Conservation (phyloP, 2,329 filamentous ascomycete species). For the Eutypella sp. region DNA sequence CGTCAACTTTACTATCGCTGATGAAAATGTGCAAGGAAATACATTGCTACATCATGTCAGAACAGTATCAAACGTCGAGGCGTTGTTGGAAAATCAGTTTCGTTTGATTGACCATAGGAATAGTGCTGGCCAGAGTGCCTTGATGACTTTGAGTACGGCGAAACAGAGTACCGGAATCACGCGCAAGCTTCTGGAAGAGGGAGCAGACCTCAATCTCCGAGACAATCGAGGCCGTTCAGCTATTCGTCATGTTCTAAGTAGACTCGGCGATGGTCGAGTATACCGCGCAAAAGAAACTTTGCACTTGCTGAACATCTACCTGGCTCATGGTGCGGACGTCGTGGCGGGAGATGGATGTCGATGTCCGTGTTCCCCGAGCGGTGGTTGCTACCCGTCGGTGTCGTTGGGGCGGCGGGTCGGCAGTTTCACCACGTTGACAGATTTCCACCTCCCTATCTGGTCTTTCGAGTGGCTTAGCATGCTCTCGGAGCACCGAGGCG, state of each 20-base stretch:
- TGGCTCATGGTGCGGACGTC: not conserved
- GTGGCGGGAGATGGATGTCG: not conserved
- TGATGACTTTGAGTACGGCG: not conserved
- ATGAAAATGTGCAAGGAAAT: not conserved
- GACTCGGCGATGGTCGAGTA: not conserved
- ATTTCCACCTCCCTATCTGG: not conserved
- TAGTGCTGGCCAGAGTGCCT: not conserved
- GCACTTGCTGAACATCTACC: not conserved
- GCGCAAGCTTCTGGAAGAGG: not conserved
- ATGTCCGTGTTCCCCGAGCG: not conserved
- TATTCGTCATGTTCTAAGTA: not conserved
- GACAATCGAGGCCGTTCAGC: not conserved
- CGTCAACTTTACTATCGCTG: not conserved
- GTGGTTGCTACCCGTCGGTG: not conserved
- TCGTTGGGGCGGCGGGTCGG: not conserved
- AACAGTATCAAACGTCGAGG: not conserved
- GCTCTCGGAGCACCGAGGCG: not conserved
- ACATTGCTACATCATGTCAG: not conserved
- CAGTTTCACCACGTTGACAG: not conserved
- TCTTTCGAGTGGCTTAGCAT: not conserved
- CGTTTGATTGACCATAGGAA: not conserved
- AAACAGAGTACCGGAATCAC: not conserved
- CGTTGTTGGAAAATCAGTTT: not conserved
- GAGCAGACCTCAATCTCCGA: not conserved
- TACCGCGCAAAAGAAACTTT: not conserved